These are phyloP conservation scores for Triangularia setosa DNA, from an alignment of 2,329 filamentous ascomycete genomes.

Conservation along the genomic window DNA sequence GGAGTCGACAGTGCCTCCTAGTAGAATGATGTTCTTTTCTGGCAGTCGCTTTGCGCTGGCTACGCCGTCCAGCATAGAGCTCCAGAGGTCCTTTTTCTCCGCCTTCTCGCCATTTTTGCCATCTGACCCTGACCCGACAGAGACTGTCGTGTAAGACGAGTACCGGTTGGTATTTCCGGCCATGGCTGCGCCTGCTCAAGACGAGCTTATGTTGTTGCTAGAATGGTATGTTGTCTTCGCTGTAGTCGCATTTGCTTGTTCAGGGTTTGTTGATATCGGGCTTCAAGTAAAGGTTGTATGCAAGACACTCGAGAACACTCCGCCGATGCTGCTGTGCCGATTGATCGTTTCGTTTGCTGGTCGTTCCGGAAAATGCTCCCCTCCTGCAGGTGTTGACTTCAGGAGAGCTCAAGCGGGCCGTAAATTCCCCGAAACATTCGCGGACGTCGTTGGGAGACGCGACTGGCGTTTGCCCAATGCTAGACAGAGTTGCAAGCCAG, in stretches of 20 bases:
- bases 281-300: background rate
- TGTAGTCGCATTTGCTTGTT: constrained; percentile 1
- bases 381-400: background rate
- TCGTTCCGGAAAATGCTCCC: background rate
- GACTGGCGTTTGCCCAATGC: constrained; percentile 10
- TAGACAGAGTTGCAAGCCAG: background rate
- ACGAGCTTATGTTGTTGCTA: background rate
- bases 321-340: background rate
- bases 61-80: constrained; percentile 84
- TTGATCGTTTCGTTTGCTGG: background rate
- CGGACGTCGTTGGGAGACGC: constrained; percentile 13
- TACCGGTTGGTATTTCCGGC: constrained; percentile 51
- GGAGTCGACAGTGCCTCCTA: constrained; percentile 78
- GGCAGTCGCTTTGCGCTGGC: constrained; percentile 85
- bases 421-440: constrained; percentile 6
- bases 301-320: background rate
- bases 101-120: constrained; percentile 53
- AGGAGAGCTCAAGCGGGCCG: background rate
- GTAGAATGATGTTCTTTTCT: constrained; percentile 84
- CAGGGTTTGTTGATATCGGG: background rate
- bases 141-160: constrained; percentile 57
- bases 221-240: background rate
- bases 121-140: constrained; percentile 49
- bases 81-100: constrained; percentile 89
- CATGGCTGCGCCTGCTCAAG: constrained; percentile 36